phyloP scores from a whole-genome alignment of 2,329 filamentous ascomycete species.

The Pestalotiopsis sp. region DNA sequence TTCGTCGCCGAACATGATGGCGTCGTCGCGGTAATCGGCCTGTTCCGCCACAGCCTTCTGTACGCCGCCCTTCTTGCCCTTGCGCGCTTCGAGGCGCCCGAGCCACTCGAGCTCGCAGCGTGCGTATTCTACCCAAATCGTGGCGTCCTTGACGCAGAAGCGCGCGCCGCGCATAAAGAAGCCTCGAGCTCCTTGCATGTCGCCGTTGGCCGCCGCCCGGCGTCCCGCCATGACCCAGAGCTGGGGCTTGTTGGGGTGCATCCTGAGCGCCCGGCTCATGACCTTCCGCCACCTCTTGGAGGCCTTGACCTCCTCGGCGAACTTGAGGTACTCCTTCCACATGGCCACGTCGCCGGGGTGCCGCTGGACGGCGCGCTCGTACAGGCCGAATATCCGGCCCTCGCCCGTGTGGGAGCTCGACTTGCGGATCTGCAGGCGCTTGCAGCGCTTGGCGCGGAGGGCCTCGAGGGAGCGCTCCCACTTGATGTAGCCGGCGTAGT shows the following conservation, averaged over 20 bases:
- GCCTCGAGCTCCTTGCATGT: conserved; percentile 82
- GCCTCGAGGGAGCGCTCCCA: conserved; percentile 71
- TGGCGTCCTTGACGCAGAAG: conserved; percentile 76
- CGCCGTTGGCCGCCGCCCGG: conserved; percentile 74
- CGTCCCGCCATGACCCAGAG: conserved; percentile 87
- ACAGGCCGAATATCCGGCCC: conserved; percentile 82
- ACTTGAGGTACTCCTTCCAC: conserved; percentile 90
- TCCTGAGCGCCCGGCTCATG: conserved; percentile 69
- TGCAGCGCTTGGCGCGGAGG: conserved; percentile 79
- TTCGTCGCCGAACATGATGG: conserved; percentile 42
- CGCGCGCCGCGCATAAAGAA: conserved; percentile 87
- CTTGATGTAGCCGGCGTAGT: conserved; percentile 81
- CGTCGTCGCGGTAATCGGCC: conserved; percentile 45
- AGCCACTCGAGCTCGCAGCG: conserved; percentile 93
- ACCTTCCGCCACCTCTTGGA: conserved; percentile 65
- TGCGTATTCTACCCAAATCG: conserved; percentile 87
- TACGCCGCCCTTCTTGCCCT: conserved; percentile 44
- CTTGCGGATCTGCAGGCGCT: conserved; percentile 73
- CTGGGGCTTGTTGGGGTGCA: conserved; percentile 81
- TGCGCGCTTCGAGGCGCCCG: conserved; percentile 74
- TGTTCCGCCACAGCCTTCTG: conserved; percentile 57
- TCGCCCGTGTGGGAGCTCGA: conserved; percentile 71
- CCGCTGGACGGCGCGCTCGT: conserved; percentile 81
- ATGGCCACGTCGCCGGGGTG: conserved; percentile 79
- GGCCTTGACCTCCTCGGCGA: conserved; percentile 68